A percentile compares a stretch with the other conserved stretches of the same genome.
These are phyloP conservation scores for Debaryomyces sp. DNA, from an alignment of 1,139 yeast genomes.

Conservation along the genomic window DNA sequence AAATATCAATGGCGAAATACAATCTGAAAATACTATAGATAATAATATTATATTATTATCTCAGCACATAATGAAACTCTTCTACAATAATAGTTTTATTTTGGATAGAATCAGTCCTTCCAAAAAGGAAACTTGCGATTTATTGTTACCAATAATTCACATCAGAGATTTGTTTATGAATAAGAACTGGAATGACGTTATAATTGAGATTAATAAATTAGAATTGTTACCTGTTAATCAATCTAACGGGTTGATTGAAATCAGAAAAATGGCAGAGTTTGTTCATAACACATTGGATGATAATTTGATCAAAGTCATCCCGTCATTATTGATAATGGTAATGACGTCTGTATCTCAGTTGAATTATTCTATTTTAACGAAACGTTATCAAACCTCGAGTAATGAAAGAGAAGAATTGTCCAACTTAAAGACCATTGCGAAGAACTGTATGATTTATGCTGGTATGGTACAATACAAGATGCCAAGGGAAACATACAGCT, in stretches of 20 bases:
- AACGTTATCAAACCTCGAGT: constrained; percentile 51
- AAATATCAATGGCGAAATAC: constrained; percentile 23
- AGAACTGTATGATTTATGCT: constrained; percentile 90
- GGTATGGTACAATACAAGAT: constrained; percentile 94
- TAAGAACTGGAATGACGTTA: constrained; percentile 63
- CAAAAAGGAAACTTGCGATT: constrained; percentile 63
- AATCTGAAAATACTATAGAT: constrained; percentile 35
- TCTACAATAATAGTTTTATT: constrained; percentile 55
- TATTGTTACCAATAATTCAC: constrained; percentile 65
- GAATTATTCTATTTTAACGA: constrained; percentile 49
- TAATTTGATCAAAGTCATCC: constrained; percentile 75
- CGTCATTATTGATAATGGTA: constrained; percentile 75
- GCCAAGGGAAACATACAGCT: constrained; percentile 88
- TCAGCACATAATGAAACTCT: constrained; percentile 55
- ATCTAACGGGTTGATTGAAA: constrained; percentile 37
- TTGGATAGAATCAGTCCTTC: constrained; percentile 44
- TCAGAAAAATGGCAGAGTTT: constrained; percentile 46
- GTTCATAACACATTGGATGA: constrained; percentile 60
- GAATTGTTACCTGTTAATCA: constrained; percentile 66
- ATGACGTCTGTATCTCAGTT: constrained; percentile 78
- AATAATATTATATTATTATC: constrained; percentile 59
- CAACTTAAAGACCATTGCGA: constrained; percentile 64
- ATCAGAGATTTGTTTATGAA: constrained; percentile 64
- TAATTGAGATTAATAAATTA: constrained; percentile 58
- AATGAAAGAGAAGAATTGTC: constrained; percentile 58